Evolutionary conservation across 495 filamentous ascomycete species (phyloP).

Genomic region (Penicillium ochrochloron): DNA sequence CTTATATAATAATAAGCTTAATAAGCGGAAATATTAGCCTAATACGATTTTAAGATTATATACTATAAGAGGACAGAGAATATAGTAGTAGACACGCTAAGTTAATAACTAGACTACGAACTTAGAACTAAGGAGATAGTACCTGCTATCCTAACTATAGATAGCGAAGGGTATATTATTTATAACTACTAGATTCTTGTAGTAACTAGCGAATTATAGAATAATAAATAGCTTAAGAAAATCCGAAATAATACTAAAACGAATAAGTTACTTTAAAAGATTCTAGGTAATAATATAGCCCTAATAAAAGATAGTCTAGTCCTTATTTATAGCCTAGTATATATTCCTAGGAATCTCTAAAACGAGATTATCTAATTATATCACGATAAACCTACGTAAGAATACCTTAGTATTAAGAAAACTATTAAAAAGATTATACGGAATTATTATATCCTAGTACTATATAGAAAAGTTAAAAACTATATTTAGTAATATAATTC

Average conservation of each 20-base stretch:
- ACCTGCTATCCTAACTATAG: not conserved
- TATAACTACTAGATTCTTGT: conserved; percentile 3
- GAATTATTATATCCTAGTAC: not conserved
- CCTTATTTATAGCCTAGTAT: not conserved
- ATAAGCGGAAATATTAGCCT: conserved; percentile 4
- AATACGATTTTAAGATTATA: conserved; percentile 8
- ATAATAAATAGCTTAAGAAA: no score
- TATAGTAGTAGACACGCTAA: not conserved
- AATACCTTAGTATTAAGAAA: not conserved
- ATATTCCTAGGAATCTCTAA: conserved; percentile 3
- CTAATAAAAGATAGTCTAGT: not conserved
- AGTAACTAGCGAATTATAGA: conserved; percentile 6
- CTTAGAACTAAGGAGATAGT: not conserved
- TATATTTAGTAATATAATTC: not conserved
- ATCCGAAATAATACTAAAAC: no score
- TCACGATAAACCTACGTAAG: not conserved
- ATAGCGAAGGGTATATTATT: not conserved
- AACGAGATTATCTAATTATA: not conserved
- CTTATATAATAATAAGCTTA: conserved; percentile 1
- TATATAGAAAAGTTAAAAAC: not conserved
- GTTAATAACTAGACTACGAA: conserved; percentile 1
- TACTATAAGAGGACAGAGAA: conserved; percentile 1
- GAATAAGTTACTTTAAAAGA: not conserved
- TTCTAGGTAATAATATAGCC: not conserved
- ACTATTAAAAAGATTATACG: not conserved